These are phyloP conservation scores for Medicago arabica DNA, from an alignment of 306 rosid genomes.

Conservation along the genomic window DNA sequence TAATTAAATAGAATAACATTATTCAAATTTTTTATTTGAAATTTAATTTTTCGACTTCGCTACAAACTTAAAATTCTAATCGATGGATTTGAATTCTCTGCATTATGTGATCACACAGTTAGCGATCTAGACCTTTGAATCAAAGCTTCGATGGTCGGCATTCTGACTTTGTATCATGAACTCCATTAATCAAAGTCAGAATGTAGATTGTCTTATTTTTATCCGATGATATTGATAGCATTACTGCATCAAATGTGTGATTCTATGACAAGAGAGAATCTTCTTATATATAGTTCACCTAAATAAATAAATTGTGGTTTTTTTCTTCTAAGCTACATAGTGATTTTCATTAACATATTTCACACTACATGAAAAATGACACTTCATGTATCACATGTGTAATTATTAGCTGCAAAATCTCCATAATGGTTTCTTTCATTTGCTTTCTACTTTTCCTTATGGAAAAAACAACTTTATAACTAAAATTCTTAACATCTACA, in stretches of 20 bases:
- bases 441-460: too few species aligned
- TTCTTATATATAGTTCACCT: too few species aligned
- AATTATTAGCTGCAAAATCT: neutral
- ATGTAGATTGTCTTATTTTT: neutral
- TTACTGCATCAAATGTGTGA: neutral
- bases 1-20: neutral
- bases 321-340: neutral
- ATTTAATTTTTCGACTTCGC: constrained; percentile 8
- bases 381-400: neutral
- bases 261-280: too few species aligned
- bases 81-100: neutral
- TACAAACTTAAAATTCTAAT: constrained; percentile 1
- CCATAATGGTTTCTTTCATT: too few species aligned
- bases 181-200: too few species aligned
- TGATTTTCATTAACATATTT: too few species aligned
- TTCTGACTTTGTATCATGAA: too few species aligned
- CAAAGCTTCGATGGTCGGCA: too few species aligned
- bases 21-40: constrained; percentile 17
- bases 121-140: neutral
- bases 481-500: constrained; percentile 45
- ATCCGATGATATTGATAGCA: neutral
- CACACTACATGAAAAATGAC: too few species aligned
- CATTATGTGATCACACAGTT: neutral
- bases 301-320: too few species aligned
- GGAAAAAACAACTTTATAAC: neutral